Conservation (phyloP, 257 asterid species). For the Solanum chmielewskii region DNA sequence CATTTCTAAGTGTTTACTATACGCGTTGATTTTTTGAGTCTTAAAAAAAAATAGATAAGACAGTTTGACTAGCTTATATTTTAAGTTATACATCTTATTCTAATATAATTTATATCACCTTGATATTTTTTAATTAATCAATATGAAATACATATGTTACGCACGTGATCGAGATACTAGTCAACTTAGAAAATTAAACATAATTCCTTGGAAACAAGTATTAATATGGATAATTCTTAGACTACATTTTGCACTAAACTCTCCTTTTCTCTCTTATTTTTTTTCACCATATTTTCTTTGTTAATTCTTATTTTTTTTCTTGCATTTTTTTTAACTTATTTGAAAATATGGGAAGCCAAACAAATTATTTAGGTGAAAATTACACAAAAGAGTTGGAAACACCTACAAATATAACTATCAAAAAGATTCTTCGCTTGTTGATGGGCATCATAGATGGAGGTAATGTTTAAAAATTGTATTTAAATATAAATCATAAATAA, state of each 20-base stretch:
- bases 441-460: conserved; percentile 17
- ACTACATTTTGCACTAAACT: not conserved
- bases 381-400: conserved; percentile 14
- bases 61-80: too few species aligned
- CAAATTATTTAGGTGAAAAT: not conserved
- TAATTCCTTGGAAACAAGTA: not conserved
- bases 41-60: too few species aligned
- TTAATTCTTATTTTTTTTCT: not conserved
- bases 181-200: not conserved
- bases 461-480: not conserved
- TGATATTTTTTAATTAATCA: not conserved
- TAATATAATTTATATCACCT: not conserved
- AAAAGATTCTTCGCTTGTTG: conserved; percentile 50
- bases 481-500: not conserved
- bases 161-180: fast-evolving
- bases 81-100: not conserved
- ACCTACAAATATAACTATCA: conserved; percentile 42
- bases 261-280: not conserved
- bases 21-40: too few species aligned
- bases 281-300: not conserved
- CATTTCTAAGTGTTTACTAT: too few species aligned
- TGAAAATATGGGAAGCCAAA: not conserved
- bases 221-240: not conserved
- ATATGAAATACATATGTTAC: fast-evolving
- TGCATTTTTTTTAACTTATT: not conserved